Percentiles rank a stretch among this genome's conserved stretches.
Conservation (phyloP, 2,329 filamentous ascomycete species). For the Shiraia bambusicola region DNA sequence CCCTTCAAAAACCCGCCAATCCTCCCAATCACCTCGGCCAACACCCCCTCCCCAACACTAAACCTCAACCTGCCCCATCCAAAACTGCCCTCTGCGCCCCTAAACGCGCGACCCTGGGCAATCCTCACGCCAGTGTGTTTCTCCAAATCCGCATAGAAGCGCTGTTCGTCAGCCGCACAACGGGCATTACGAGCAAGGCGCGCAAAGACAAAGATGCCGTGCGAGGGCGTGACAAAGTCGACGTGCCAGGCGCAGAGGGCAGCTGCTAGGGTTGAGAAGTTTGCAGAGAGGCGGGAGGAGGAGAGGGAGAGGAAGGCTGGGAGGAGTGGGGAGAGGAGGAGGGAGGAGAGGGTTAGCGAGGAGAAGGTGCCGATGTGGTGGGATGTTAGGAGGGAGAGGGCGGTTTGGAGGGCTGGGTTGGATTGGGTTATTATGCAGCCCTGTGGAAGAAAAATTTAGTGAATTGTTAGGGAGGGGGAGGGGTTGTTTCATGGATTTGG, state of each 20-base stretch:
- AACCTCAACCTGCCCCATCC: slow-evolving; percentile 36
- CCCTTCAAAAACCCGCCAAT: slow-evolving; percentile 16
- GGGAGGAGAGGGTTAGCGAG: slow-evolving; percentile 21
- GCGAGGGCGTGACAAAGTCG: slow-evolving; percentile 23
- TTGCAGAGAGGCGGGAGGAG: slow-evolving; percentile 23
- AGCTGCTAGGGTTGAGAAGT: slow-evolving; percentile 20
- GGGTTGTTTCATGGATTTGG: not conserved
- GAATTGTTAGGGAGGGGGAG: slow-evolving; percentile 1
- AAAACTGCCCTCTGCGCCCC: slow-evolving; percentile 29
- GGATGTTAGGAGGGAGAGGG: slow-evolving; percentile 20
- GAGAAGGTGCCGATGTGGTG: slow-evolving; percentile 22
- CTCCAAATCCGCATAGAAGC: slow-evolving; percentile 21
- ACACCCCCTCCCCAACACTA: slow-evolving; percentile 12
- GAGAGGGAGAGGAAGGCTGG: slow-evolving; percentile 29
- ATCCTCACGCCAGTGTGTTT: slow-evolving; percentile 20
- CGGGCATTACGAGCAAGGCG: slow-evolving; percentile 17
- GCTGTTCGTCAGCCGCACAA: slow-evolving; percentile 19
- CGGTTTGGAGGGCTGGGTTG: slow-evolving; percentile 25
- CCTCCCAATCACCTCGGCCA: slow-evolving; percentile 18
- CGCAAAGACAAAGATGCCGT: slow-evolving; percentile 34
- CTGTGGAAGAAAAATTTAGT: too few relatives aligned
- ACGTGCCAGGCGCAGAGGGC: slow-evolving; percentile 17
- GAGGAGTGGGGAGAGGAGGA: slow-evolving; percentile 30
- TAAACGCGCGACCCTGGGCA: slow-evolving; percentile 19
- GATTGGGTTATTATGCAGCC: slow-evolving; percentile 36